Conservation (phyloP, 2,329 filamentous ascomycete genomes). For the Cladosporium sp. region DNA sequence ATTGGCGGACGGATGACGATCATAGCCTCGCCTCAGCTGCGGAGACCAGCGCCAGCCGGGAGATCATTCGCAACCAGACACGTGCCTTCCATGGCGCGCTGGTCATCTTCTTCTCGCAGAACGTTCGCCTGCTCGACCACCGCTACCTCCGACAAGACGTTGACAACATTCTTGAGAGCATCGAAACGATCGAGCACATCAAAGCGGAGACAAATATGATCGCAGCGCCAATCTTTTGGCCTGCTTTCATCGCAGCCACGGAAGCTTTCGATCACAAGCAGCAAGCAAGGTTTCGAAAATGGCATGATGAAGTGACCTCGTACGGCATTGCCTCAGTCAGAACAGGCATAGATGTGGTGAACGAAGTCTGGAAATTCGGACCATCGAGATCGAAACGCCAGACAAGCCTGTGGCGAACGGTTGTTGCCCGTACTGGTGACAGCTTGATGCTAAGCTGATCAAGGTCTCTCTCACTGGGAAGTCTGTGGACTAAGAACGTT, state of each 20-base stretch:
- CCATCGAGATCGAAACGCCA: background rate
- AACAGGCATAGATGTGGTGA: slow-evolving; percentile 2
- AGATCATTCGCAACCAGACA: background rate
- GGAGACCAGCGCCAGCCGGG: background rate
- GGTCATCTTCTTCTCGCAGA: slow-evolving; percentile 4
- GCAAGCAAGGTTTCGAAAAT: slow-evolving; percentile 2
- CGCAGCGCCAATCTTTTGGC: slow-evolving; percentile 3
- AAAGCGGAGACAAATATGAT: slow-evolving; percentile 9
- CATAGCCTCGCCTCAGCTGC: background rate
- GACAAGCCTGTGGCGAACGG: background rate
- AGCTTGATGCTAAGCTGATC: background rate
- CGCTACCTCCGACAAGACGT: background rate
- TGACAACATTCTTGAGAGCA: background rate
- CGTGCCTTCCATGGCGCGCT: background rate
- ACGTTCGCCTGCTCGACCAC: background rate
- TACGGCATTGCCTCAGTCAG: slow-evolving; percentile 4
- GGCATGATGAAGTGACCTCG: background rate
- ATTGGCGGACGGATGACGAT: background rate
- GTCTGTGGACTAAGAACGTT: background rate
- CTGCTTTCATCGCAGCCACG: background rate
- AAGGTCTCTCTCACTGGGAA: too few relatives aligned
- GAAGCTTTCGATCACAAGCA: background rate
- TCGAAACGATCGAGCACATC: slow-evolving; percentile 7
- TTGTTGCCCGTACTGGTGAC: background rate
- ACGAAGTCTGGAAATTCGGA: background rate